Evolutionary conservation across 257 asterid genomes (phyloP), one percentile per base, ranked within the genome.

Genomic region (Phtheirospermum japonicum): DNA sequence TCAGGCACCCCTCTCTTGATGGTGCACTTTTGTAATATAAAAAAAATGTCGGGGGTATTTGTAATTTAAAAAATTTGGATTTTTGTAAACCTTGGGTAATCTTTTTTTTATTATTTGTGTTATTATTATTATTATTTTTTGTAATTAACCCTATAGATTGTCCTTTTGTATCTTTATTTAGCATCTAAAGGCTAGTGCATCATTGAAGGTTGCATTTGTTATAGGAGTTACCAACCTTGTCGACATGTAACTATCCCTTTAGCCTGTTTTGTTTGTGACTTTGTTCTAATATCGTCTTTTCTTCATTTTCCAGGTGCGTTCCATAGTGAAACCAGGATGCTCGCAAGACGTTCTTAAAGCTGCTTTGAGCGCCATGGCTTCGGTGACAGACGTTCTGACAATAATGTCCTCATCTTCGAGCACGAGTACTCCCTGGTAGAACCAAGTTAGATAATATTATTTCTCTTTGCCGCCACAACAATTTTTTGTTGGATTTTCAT

Each of bases 251-350:
- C 48, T 40, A 10, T 40, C 17, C 48, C 28, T 23, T 42, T 5
- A 17, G 17, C 3, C 45, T 39, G 7, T 39, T 39, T 39, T 39
- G n/a, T 42, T 5, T 5, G 49, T 23, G 3, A 33, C 39, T 5
- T 33, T 33, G 39, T 10, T 42, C 19, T 16, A 6, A 2, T 7
- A 16, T 6, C 2, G 7, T 0, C 3, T 12, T 53, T 23, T 6
- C 9, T 53, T 28, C 31, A 23, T 54, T 26, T 36, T 68, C 62
- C 76, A 92, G 99, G 99, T 93, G 57, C 96, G 96, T 1, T 69
- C 87, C 4, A 87, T 93, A 30, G 99, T 93, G 83, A 93, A 93
- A 61, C 97, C 97, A 0, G 99, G 99, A 23, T 93, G 99, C 74
- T 83, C 99, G 5, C 96, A 89, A 72, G 99, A 93, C 56, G 94